Conservation (phyloP, 129 eudicot species). For the Cynara cardunculus region DNA sequence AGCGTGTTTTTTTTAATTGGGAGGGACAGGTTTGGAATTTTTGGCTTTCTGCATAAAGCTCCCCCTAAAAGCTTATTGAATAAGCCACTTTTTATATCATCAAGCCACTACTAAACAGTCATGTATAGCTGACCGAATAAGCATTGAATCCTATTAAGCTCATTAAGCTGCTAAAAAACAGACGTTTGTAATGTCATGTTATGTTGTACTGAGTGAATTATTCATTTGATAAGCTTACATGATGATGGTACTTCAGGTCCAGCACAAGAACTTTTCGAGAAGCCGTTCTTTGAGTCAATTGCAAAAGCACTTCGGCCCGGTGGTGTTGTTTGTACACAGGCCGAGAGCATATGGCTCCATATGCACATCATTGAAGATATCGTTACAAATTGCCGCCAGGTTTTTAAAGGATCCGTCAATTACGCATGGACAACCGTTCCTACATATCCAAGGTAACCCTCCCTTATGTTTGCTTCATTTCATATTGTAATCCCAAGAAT, state of each 20-base stretch:
- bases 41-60: too few species aligned
- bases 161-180: too few species aligned
- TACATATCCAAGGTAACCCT: constrained; percentile 74
- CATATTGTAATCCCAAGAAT: background rate
- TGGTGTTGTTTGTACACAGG: constrained; percentile 94
- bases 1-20: too few species aligned
- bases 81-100: too few species aligned
- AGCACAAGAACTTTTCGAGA: constrained; percentile 89
- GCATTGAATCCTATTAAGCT: too few species aligned
- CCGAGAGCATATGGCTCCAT: constrained; percentile 97
- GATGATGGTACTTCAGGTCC: constrained; percentile 54
- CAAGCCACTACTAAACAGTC: too few species aligned
- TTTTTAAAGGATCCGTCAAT: constrained; percentile 88
- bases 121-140: too few species aligned
- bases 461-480: background rate
- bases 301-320: constrained; percentile 96
- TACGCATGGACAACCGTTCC: constrained; percentile 96
- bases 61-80: too few species aligned
- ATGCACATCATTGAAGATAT: constrained; percentile 96
- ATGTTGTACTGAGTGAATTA: background rate
- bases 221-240: constrained; percentile 12
- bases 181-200: background rate
- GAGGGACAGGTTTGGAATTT: too few species aligned
- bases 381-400: constrained; percentile 74
- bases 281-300: constrained; percentile 83